Percentiles rank a stretch among this genome's conserved stretches.
phyloP scores from a whole-genome alignment of 441 rosid genomes.

The Bocquillonia castaneifolia region DNA sequence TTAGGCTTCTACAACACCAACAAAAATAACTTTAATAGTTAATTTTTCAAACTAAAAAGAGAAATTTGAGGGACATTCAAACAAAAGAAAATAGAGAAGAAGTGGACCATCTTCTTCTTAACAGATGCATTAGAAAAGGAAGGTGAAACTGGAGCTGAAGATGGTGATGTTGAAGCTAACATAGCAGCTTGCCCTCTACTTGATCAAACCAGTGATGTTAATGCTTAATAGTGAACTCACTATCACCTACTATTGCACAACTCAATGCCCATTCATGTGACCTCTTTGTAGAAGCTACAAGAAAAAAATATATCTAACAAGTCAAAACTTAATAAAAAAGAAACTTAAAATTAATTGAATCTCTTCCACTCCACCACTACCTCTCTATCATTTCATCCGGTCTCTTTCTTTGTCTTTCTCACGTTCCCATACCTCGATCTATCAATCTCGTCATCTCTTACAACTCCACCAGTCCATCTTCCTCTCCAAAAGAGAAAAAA shows the following conservation, averaged over 20 bases:
- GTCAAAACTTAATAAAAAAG: neutral
- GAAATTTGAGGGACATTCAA: conserved; percentile 3
- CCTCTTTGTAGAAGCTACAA: conserved; percentile 80
- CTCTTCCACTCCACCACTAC: conserved; percentile 44
- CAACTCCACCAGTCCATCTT: too few species aligned
- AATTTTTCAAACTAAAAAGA: conserved; percentile 9
- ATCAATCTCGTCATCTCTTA: too few species aligned
- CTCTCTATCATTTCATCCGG: conserved; percentile 57
- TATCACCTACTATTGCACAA: conserved; percentile 53
- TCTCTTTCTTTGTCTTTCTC: conserved; percentile 53
- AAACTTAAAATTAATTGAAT: neutral
- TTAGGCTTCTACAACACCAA: conserved; percentile 52
- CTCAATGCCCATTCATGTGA: conserved; percentile 81
- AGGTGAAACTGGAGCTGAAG: conserved; percentile 71
- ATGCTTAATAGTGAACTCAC: conserved; percentile 70
- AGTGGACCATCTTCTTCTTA: conserved; percentile 74
- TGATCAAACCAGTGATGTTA: conserved; percentile 75
- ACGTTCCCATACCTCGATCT: too few species aligned
- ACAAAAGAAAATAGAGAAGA: too few species aligned
- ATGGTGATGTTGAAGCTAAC: conserved; percentile 54
- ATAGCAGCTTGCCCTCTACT: conserved; percentile 49
- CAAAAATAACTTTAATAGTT: neutral
- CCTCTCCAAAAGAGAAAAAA: too few species aligned
- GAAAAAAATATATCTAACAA: conserved; percentile 19
- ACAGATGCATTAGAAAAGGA: conserved; percentile 77